Percentiles rank a stretch among this genome's conserved stretches.
Conservation (phyloP, 1,284 basidiomycete species). For the Boletus mariae region DNA sequence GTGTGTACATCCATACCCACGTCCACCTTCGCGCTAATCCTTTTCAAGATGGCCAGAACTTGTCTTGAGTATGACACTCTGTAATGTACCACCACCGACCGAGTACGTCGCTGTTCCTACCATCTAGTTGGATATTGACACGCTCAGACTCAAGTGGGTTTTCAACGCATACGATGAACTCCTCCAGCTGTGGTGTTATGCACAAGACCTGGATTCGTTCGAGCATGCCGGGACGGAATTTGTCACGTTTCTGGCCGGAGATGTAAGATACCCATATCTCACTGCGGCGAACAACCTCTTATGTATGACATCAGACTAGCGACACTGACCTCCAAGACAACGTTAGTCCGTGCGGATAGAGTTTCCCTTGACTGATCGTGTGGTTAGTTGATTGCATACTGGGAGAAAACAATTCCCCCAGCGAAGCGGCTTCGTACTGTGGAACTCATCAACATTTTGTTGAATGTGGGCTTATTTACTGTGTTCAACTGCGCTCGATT, state of each 20-base stretch:
- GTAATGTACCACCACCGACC: constrained; percentile 62
- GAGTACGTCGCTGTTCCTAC: constrained; percentile 46
- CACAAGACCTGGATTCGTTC: constrained; percentile 62
- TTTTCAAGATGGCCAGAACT: constrained; percentile 63
- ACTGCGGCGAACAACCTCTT: constrained; percentile 1
- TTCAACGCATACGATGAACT: constrained; percentile 62
- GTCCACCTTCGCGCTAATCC: constrained; percentile 6
- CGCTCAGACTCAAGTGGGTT: constrained; percentile 50
- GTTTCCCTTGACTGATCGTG: constrained; percentile 13
- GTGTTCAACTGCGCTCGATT: constrained; percentile 1
- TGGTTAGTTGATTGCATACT: constrained; percentile 57
- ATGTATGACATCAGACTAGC: constrained; percentile 39
- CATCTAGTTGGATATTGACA: constrained; percentile 7
- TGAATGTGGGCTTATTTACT: constrained; percentile 47
- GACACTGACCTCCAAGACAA: constrained; percentile 59
- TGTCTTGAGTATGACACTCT: constrained; percentile 62
- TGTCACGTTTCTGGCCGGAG: constrained; percentile 54
- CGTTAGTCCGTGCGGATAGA: constrained; percentile 14
- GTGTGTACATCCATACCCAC: constrained; percentile 36
- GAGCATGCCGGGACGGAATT: constrained; percentile 63
- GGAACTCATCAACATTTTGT: constrained; percentile 50
- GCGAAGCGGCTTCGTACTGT: constrained; percentile 47
- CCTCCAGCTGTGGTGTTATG: constrained; percentile 58
- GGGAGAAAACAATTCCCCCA: constrained; percentile 56
- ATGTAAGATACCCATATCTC: constrained; percentile 17